Evolutionary conservation across 2,329 filamentous ascomycete species (phyloP), one percentile per base, ranked within the genome.

Genomic region (Macrophomina pseudophaseolina): DNA sequence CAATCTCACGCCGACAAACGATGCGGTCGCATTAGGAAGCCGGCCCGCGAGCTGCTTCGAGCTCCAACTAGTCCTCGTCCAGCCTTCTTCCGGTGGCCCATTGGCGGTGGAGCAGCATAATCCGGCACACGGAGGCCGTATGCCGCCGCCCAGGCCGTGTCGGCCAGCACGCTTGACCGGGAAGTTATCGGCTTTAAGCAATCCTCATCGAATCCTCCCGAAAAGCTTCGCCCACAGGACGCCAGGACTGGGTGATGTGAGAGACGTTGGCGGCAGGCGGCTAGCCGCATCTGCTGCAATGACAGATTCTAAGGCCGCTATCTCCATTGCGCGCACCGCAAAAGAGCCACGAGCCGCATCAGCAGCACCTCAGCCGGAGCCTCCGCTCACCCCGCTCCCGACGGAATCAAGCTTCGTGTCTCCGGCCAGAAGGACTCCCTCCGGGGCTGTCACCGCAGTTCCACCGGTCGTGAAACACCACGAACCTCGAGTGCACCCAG

Each of bases 21-120:
- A 28, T 53, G n/a, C 28, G 38, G 40, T 23, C 23, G 23, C 23
- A 23, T 23, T 38, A 60, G 56, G 56, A 49, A 49, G 16, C 30
- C 58, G 42, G 58, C 16, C 58, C 58, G 58, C 58, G 30, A 14
- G 44, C 58, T 49, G 5, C 32, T 62, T 49, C 11, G 28, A 38
- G 58, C 56, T n/a, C 54, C 38, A 32, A 33, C 18, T 38, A 38
- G 35, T 4, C 35, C 11, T 40, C 30, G 33, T 23, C 32, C 56
- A 42, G 49, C 35, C 42, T 44, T 62, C n/a, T 38, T 46, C 32
- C 42, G 23, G 58, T 18, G 18, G 58, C 42, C 23, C 23, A 23
- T 23, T 23, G 44, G 35, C 58, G 33, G 58, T 62, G 58, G 44
- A 59, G 30, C 42, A 18, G 23, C 23, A 23, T 23, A 7, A 12